Base-by-base conservation (phyloP, 2,329 filamentous ascomycete genomes). In the Stagonosporopsis rhizophila region DNA sequence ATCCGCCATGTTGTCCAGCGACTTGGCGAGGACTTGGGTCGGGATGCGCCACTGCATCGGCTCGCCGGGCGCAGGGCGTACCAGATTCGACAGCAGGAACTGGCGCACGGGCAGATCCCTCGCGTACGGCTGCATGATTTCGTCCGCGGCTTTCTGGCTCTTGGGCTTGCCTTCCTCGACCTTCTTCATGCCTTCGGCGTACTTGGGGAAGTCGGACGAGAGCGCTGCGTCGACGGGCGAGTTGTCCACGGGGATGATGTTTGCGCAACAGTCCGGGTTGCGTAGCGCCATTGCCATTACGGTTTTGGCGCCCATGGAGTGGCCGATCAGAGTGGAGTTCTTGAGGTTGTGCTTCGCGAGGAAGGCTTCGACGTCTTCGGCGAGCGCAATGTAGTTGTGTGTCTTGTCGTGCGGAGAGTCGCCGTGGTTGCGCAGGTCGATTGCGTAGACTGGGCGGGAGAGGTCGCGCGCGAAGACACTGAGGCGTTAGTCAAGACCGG, bases 261-360 rank as follows among this genome's bases (percentile, higher is more conserved):
- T 86, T 15, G 83, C 81, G 56, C 96, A 83, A 2, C 87, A 78
- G 6, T 85, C 79, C 0, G 91, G 91, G 0, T 86, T 83, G 39
- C 84, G 81, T 32, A 98, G 84, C 3, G 92, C 92, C 56, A 97
- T 81, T 0, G 89, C 82, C 94, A 98, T 97, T 66, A 91, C 92
- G 2, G 89, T 88, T 80, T 98, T 98, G 42, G 94, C 94, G 61
- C 95, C 94, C 94, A 98, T 98, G 1, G 92, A 96, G 78, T 98
- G 95, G 0, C 94, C 94, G 68, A 98, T 95, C 25, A 98, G 79
- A 0, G 90, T 92, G 2, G 88, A 82, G 25, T 89, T 80, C 40
- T 83, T 79, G n/a, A 97, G 78, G 3, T 82, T 80, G 74, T 96
- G 89, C 51, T 89, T 79, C 5, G 82, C 67, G 52, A 98, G 88